These are phyloP conservation scores for Fusarium subglutinans DNA, from an alignment of 2,329 filamentous ascomycete genomes.

Conservation along the genomic window DNA sequence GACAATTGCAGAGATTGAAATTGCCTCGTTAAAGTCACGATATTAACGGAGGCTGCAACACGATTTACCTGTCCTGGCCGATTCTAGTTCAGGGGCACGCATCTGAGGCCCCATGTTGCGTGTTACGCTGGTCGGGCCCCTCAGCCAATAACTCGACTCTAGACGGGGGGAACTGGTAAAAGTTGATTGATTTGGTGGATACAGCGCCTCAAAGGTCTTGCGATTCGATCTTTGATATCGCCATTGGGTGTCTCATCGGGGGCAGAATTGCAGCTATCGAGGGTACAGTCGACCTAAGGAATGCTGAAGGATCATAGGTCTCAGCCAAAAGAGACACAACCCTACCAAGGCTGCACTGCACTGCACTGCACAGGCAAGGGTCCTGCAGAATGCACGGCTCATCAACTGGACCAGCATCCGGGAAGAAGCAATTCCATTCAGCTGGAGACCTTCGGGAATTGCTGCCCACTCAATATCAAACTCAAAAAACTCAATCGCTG, in stretches of 20 bases:
- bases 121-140: constrained; percentile 20
- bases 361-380: neutral
- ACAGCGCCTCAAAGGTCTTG: neutral
- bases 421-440: constrained; percentile 8
- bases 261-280: neutral
- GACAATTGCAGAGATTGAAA: constrained; percentile 16
- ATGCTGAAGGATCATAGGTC: constrained; percentile 4
- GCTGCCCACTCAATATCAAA: constrained; percentile 24
- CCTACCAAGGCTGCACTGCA: neutral
- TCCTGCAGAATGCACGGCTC: constrained; percentile 22
- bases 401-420: constrained; percentile 13
- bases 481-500: constrained; percentile 10
- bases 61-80: neutral
- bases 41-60: neutral
- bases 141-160: constrained; percentile 8
- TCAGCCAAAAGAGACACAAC: neutral
- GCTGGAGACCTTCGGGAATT: constrained; percentile 18
- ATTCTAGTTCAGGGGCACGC: constrained; percentile 37
- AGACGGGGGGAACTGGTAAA: neutral
- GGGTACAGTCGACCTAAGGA: neutral
- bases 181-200: neutral
- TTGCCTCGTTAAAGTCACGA: constrained; percentile 19
- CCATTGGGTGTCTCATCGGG: neutral
- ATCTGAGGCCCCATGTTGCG: constrained; percentile 27
- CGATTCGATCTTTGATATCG: constrained; percentile 23